These are phyloP conservation scores for Plasmodiophora brassicae DNA, from an alignment of 208 protist species.

Conservation along the genomic window DNA sequence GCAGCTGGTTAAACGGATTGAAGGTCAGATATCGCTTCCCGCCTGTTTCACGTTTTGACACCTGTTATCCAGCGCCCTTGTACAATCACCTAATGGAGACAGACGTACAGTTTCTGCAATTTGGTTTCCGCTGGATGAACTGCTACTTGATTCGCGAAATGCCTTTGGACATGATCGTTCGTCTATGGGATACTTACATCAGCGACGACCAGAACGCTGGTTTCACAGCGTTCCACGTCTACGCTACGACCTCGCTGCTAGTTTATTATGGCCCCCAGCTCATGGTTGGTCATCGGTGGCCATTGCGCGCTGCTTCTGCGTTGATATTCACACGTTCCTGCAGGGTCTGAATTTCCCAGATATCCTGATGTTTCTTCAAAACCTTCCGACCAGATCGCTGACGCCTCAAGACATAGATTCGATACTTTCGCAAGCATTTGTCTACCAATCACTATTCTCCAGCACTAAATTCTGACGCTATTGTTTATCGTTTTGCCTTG, in stretches of 20 bases:
- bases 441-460: not conserved
- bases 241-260: not conserved
- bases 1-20: conserved; percentile 66
- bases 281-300: not conserved
- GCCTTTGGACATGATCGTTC: conserved; percentile 64
- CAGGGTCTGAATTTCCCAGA: not conserved
- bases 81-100: conserved; percentile 59
- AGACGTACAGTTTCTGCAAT: conserved; percentile 70
- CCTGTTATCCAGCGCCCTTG: not conserved
- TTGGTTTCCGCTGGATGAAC: conserved; percentile 52
- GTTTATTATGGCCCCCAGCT: not conserved
- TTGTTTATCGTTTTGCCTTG: no score
- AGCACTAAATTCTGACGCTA: not conserved
- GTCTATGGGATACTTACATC: conserved; percentile 77
- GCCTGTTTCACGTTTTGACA: not conserved
- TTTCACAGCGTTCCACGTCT: not conserved
- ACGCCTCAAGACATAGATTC: not conserved
- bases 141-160: conserved; percentile 78
- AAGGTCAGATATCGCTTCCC: conserved; percentile 60
- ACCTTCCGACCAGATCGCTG: not conserved
- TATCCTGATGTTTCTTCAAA: not conserved
- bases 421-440: not conserved
- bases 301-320: not conserved
- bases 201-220: conserved; percentile 58
- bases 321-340: not conserved